A percentile compares a stretch with the other conserved stretches of the same genome.
phyloP scores from a whole-genome alignment of 2,329 filamentous ascomycete species.

The Alternaria infectoria region DNA sequence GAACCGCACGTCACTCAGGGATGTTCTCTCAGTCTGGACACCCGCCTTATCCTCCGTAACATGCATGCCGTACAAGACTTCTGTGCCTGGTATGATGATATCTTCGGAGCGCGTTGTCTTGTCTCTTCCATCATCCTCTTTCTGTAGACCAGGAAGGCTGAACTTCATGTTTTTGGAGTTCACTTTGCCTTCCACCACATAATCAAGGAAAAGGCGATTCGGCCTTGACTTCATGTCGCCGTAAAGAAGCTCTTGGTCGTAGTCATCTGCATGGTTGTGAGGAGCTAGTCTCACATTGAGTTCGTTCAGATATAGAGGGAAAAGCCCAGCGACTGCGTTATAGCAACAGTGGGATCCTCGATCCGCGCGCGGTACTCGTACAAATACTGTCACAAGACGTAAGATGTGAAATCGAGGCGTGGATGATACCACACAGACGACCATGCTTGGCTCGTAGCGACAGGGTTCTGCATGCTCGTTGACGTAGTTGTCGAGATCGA shows the following conservation, averaged over 20 bases:
- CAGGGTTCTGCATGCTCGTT: background rate
- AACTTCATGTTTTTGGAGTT: background rate
- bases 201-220: background rate
- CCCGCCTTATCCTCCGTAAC: background rate
- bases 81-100: background rate
- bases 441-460: background rate
- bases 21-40: background rate
- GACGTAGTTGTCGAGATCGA: background rate
- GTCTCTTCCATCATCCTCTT: background rate
- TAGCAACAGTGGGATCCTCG: background rate
- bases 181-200: background rate
- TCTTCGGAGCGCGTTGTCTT: background rate
- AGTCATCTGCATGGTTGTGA: background rate
- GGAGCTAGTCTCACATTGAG: background rate
- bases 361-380: background rate
- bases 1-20: background rate
- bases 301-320: background rate
- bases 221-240: background rate
- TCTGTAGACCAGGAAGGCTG: background rate
- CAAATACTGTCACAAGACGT: background rate
- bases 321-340: background rate
- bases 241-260: background rate
- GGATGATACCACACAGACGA: background rate
- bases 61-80: background rate
- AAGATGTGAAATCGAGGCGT: background rate